Evolutionary conservation across 2,329 filamentous ascomycete species (phyloP), one percentile per base, ranked within the genome.

Genomic region (Beauveria rudraprayagi): DNA sequence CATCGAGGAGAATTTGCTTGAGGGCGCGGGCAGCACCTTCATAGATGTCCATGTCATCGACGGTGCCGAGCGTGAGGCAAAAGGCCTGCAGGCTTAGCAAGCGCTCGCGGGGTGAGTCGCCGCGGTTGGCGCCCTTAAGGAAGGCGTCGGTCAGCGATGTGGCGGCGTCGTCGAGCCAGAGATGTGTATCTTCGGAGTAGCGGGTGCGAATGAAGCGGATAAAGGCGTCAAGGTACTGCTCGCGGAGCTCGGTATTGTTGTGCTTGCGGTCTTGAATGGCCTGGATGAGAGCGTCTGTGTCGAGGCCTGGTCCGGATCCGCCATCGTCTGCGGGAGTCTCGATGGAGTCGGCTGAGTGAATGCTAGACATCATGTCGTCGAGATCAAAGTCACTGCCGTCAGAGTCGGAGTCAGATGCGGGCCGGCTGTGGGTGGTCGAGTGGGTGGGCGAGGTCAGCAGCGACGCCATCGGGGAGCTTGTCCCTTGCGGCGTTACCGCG

Each of bases 211-310:
- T 72, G 22, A 90, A 78, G 58, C 68, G 70, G 62, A 74, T 66
- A 53, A 71, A 76, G 24, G 68, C 62, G 5, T 70, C 68, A 9
- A 76, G 61, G 11, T 72, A 67, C 24, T 73, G 69, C 67, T 91
- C 88, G 57, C 91, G 84, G 24, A 85, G 84, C 64, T 89, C 83
- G 26, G 81, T 83, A 65, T 86, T 91, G 73, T 87, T 91, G 65
- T 88, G 85, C 79, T 95, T 96, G 67, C 90, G 86, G 64, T 83
- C 80, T 60, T 88, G 79, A 30, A 96, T 83, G 66, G 89, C 85
- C 53, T 87, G 80, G 64, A 95, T 85, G 62, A 87, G 83, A 64
- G 86, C 82, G 30, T 80, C 77, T 40, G 71, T 67, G 60, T 85
- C 81, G 82, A 89, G 90, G 28, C 80, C 80, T 54, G 79, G 72